These are phyloP conservation scores for Achlya hypogyna DNA, from an alignment of 352 stramenopile genomes.

Conservation along the genomic window DNA sequence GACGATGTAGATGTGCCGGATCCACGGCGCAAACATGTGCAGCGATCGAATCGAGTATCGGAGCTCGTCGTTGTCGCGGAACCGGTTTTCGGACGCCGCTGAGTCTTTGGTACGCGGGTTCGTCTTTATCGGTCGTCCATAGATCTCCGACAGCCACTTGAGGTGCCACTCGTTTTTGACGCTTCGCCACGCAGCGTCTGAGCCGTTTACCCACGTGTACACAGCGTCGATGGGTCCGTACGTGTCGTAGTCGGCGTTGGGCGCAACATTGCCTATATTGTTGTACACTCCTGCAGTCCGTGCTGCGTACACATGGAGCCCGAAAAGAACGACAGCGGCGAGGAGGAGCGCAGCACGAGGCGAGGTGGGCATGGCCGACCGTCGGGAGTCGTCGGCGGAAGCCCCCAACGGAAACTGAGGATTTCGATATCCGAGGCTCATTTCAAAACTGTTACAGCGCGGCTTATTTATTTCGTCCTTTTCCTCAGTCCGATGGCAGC, in stretches of 20 bases:
- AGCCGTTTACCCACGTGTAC: conserved; percentile 96
- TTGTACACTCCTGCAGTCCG: conserved; percentile 24
- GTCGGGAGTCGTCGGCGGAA: too few species aligned
- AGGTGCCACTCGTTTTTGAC: conserved; percentile 85
- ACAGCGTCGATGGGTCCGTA: conserved; percentile 91
- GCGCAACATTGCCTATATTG: conserved; percentile 57
- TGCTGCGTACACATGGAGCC: too few species aligned
- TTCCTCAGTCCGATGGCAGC: too few species aligned
- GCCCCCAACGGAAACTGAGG: too few species aligned
- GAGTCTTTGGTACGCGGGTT: conserved; percentile 38
- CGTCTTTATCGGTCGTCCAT: conserved; percentile 53
- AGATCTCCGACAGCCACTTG: conserved; percentile 79
- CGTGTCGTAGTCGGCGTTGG: conserved; percentile 33
- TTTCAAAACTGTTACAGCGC: too few species aligned
- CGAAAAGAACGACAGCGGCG: too few species aligned
- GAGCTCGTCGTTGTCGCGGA: conserved; percentile 92
- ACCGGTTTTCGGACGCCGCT: conserved; percentile 84
- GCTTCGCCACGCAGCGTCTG: conserved; percentile 86
- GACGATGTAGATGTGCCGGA: conserved; percentile 91
- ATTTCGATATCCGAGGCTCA: too few species aligned
- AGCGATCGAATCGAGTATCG: conserved; percentile 89
- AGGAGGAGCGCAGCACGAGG: too few species aligned
- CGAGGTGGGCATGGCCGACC: too few species aligned
- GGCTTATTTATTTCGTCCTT: too few species aligned
- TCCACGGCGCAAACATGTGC: conserved; percentile 92